Percentiles rank a stretch among this genome's conserved stretches.
These are phyloP conservation scores for Cryphonectria carpinicola DNA, from an alignment of 2,329 filamentous ascomycete genomes.

Conservation along the genomic window DNA sequence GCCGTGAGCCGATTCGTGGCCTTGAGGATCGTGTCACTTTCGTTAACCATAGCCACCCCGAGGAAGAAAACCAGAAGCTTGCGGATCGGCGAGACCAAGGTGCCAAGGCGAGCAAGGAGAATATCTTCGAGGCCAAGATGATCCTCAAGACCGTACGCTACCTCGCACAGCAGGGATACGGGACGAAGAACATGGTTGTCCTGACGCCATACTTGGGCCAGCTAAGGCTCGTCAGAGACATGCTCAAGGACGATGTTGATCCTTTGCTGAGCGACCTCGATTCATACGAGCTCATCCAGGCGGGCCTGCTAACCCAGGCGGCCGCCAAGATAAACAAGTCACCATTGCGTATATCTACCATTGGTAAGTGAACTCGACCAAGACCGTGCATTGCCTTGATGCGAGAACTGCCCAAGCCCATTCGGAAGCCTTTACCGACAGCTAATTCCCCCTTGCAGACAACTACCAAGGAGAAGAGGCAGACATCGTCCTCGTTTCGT, in stretches of 20 bases:
- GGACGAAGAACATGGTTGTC: constrained; percentile 66
- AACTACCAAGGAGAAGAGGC: constrained; percentile 82
- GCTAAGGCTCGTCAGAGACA: constrained; percentile 58
- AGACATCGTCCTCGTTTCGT: constrained; percentile 69
- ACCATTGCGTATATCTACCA: constrained; percentile 66
- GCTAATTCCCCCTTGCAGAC: constrained; percentile 49
- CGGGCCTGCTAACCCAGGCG: constrained; percentile 62
- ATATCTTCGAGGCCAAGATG: constrained; percentile 68
- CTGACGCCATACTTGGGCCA: constrained; percentile 76
- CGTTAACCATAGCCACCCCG: constrained; percentile 62
- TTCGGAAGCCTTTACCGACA: neutral
- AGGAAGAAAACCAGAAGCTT: constrained; percentile 49
- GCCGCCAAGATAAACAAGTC: constrained; percentile 55
- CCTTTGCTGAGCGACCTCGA: constrained; percentile 72
- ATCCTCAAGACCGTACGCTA: constrained; percentile 68
- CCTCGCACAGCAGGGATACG: constrained; percentile 72
- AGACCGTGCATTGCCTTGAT: neutral
- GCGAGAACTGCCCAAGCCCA: neutral
- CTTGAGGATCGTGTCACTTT: constrained; percentile 66
- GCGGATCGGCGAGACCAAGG: constrained; percentile 55
- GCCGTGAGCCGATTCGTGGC: constrained; percentile 55
- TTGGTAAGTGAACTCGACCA: constrained; percentile 54
- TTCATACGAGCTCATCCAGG: constrained; percentile 62
- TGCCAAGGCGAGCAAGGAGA: constrained; percentile 60
- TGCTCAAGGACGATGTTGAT: constrained; percentile 61